Percentiles rank a stretch among this genome's conserved stretches.
These are phyloP conservation scores for Chrysanthemum seticuspe DNA, from an alignment of 129 eudicot genomes.

Conservation along the genomic window DNA sequence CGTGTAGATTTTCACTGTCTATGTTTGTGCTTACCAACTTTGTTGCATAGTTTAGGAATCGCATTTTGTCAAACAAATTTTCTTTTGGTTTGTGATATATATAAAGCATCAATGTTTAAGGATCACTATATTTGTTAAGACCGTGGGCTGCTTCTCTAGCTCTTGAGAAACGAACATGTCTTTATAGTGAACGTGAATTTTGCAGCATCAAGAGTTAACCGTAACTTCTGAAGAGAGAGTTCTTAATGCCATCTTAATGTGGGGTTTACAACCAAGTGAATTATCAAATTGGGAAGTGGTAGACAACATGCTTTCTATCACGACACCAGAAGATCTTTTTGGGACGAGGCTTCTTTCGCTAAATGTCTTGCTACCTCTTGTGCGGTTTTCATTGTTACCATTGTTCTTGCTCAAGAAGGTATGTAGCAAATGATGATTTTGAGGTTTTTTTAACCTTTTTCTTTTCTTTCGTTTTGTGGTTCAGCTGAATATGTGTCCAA, in stretches of 20 bases:
- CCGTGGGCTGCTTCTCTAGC: conserved; percentile 40
- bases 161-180: conserved; percentile 43
- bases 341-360: conserved; percentile 56
- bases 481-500: conserved; percentile 11
- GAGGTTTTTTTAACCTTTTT: conserved; percentile 5
- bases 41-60: background rate
- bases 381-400: conserved; percentile 82
- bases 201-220: conserved; percentile 96
- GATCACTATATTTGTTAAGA: conserved; percentile 24
- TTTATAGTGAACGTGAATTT: conserved; percentile 35
- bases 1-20: no score
- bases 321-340: conserved; percentile 59
- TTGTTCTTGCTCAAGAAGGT: conserved; percentile 69
- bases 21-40: background rate
- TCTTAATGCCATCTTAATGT: conserved; percentile 74
- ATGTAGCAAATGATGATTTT: conserved; percentile 18
- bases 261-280: conserved; percentile 76
- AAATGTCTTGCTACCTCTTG: conserved; percentile 54
- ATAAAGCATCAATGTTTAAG: conserved; percentile 5
- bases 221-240: conserved; percentile 94
- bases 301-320: conserved; percentile 46
- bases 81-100: background rate
- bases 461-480: conserved; percentile 3
- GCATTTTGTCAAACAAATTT: background rate
- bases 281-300: conserved; percentile 63